Conservation (phyloP, 2,329 filamentous ascomycete species). For the Claviceps pazoutovae region DNA sequence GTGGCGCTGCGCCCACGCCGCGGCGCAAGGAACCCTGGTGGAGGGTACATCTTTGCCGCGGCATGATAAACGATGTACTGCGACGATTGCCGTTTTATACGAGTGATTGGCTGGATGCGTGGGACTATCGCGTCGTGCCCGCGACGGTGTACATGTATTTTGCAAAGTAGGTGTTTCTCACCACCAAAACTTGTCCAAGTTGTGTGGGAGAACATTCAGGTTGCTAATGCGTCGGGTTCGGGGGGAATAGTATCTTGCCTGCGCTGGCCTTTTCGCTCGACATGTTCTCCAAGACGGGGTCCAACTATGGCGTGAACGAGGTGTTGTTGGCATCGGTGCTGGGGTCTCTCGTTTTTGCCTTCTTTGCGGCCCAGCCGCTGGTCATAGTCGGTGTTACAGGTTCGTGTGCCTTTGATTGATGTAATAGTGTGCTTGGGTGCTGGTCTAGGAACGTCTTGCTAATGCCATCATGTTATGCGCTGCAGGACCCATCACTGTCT, state of each 20-base stretch:
- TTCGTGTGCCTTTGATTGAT: constrained; percentile 8
- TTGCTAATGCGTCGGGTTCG: neutral
- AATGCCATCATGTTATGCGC: neutral
- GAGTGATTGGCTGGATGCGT: constrained; percentile 77
- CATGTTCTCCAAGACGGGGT: constrained; percentile 80
- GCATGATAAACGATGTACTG: constrained; percentile 66
- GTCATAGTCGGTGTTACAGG: constrained; percentile 86
- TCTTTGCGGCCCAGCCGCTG: constrained; percentile 70
- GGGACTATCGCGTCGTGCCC: constrained; percentile 79
- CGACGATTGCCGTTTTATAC: constrained; percentile 62
- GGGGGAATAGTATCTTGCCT: constrained; percentile 54
- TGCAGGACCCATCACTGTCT: constrained; percentile 73
- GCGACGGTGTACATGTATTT: constrained; percentile 92
- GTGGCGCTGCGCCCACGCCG: neutral
- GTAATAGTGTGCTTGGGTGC: neutral
- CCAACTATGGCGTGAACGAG: constrained; percentile 82
- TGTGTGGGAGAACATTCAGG: too few species aligned
- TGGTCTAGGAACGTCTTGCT: neutral
- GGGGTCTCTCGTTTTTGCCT: constrained; percentile 65
- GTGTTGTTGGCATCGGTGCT: constrained; percentile 77
- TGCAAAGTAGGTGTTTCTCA: constrained; percentile 51
- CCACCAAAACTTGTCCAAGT: too few species aligned
- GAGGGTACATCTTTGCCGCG: constrained; percentile 59
- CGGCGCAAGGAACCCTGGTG: constrained; percentile 41
- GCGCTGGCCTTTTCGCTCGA: constrained; percentile 81